Percentiles rank a stretch among this genome's conserved stretches.
Conservation (phyloP, 1,139 yeast genomes). For the Candida frijolesensis region DNA sequence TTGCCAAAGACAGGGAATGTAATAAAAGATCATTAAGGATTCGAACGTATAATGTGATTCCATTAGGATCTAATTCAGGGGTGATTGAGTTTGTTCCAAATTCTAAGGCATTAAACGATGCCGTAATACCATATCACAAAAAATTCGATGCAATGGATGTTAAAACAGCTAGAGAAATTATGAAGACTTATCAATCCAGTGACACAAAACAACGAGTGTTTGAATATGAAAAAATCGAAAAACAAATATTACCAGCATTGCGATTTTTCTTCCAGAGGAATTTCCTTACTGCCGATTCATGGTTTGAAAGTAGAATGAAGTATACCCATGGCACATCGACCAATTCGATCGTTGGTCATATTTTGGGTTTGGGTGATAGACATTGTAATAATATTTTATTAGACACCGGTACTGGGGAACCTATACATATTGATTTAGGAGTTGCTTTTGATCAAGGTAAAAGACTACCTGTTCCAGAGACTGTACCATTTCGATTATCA, state of each 20-base stretch:
- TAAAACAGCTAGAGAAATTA: constrained; percentile 62
- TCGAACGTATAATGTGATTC: constrained; percentile 87
- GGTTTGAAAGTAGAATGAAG: constrained; percentile 68
- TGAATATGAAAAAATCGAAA: constrained; percentile 54
- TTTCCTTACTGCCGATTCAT: constrained; percentile 66
- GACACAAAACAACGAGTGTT: constrained; percentile 48
- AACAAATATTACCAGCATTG: constrained; percentile 64
- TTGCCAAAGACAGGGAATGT: constrained; percentile 59
- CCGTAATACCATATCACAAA: constrained; percentile 61
- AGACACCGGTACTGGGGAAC: constrained; percentile 83
- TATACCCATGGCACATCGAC: constrained; percentile 85
- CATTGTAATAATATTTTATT: constrained; percentile 88
- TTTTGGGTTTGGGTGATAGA: constrained; percentile 92
- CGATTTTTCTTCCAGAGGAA: constrained; percentile 69
- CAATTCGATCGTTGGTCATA: constrained; percentile 81
- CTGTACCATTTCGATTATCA: constrained; percentile 90
- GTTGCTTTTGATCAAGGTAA: constrained; percentile 95
- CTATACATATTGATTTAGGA: constrained; percentile 94
- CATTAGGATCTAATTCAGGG: constrained; percentile 87
- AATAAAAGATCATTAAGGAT: constrained; percentile 58
- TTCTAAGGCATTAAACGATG: constrained; percentile 71
- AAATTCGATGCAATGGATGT: constrained; percentile 43
- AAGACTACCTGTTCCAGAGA: constrained; percentile 81
- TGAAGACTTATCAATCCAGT: constrained; percentile 59
- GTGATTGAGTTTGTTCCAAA: constrained; percentile 86